Evolutionary conservation across 176 grass and related monocot species (phyloP).

Genomic region (Paspalum vaginatum): DNA sequence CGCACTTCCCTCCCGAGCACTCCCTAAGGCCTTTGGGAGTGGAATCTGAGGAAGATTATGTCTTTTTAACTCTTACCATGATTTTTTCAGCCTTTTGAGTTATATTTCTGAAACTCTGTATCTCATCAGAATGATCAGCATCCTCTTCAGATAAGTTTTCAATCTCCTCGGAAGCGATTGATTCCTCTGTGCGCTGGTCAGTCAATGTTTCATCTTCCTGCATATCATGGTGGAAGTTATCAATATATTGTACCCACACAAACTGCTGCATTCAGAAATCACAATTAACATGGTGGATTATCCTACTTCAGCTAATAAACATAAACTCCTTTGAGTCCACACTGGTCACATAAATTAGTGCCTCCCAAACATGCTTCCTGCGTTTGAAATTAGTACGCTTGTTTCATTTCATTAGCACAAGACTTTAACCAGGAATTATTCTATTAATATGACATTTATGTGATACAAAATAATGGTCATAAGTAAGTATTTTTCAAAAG

Average conservation of each 20-base stretch:
- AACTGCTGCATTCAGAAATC: not conserved
- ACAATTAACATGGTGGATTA: not conserved
- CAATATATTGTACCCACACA: not conserved
- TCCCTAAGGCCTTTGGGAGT: not conserved
- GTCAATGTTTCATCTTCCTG: slow-evolving; percentile 39
- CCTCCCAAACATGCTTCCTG: not conserved
- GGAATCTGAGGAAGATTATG: not conserved
- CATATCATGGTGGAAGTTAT: slow-evolving; percentile 23
- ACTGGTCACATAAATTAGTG: not conserved
- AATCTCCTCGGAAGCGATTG: not conserved
- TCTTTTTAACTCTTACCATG: slow-evolving; percentile 40
- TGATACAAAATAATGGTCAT: too few species aligned
- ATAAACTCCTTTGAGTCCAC: not conserved
- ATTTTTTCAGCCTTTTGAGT: slow-evolving; percentile 41
- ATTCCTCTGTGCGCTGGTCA: slow-evolving; percentile 32
- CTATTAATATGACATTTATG: too few species aligned
- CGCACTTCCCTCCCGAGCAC: too few species aligned
- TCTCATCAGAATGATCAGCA: slow-evolving; percentile 34
- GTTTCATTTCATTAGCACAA: too few species aligned
- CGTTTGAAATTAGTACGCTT: too few species aligned
- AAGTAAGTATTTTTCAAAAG: too few species aligned
- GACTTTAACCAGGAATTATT: too few species aligned
- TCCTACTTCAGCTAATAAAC: not conserved
- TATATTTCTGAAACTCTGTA: slow-evolving; percentile 33
- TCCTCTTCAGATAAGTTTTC: slow-evolving; percentile 23